Base-by-base conservation (phyloP, 352 stramenopile genomes). In the Globisporangium splendens region DNA sequence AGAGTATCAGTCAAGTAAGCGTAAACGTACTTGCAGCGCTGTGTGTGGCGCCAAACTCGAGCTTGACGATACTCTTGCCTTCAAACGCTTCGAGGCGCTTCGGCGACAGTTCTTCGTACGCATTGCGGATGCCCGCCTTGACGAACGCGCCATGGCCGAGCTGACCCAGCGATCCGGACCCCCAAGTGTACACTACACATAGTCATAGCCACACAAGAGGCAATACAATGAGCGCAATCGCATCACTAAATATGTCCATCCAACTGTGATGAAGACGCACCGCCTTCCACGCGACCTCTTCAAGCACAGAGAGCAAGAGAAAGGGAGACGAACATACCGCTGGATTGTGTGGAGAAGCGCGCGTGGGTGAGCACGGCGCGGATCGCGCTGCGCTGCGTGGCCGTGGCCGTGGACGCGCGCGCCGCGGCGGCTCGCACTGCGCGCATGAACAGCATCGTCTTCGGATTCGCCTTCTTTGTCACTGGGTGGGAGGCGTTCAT, bases 61-160 rank as follows among this genome's bases (percentile, higher is more conserved):
- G 59, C 58, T 85, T 73, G 28, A 75, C 70, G 55, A 92, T 83
- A 48, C 60, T 69, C 28, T 83, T 80, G 56, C 78, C 75, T 44
- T 88, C 73, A 17, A 95, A 79, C 7, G 78, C 69, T 24, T 94
- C 82, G 17, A 95, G 43, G 6, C 92, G 61, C 33, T 75, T 79
- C 20, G 89, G 89, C 42, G 73, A 69, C 17, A 93, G 73, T 71
- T 96, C 83, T 58, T 92, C 80, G 70, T 95, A 97, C 39, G 84
- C 73, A 55, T 74, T 91, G 58, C 83, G 80, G 41, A 97, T 86
- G n/a, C 87, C 89, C 10, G 77, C 77, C 69, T 93, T 94, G 55
- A 93, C 71, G 46, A 97, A 78, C 7, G 72, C 53, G 1, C 81
- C 79, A 52, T 95, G 83, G 13, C 86, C 89, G 43, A 97, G 63